Evolutionary conservation across 2,329 filamentous ascomycete genomes (phyloP).

Genomic region (Cercospora janseana): DNA sequence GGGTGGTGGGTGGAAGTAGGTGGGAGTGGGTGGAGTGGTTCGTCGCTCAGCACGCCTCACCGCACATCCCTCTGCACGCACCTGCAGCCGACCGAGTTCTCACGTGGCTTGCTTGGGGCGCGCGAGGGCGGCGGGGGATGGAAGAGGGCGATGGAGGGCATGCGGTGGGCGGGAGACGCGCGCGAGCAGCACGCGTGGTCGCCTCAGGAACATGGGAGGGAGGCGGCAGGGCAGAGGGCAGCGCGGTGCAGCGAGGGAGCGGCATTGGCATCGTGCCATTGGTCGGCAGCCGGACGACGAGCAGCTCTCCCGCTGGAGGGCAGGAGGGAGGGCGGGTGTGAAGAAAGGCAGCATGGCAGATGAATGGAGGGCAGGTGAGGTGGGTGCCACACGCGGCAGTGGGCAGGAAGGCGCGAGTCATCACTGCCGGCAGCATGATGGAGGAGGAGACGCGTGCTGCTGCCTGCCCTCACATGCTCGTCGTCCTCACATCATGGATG

Average conservation of each 20-base stretch:
- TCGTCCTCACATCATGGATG: too few relatives aligned
- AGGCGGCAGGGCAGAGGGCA: too few relatives aligned
- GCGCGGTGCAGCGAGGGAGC: not conserved
- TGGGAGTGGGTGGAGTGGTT: conserved; percentile 1
- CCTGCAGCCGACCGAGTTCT: too few relatives aligned
- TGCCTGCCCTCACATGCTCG: too few relatives aligned
- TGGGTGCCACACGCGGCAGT: too few relatives aligned
- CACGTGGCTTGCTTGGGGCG: not conserved
- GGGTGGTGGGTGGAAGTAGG: not conserved
- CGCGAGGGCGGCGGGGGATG: not conserved
- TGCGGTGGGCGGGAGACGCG: too few relatives aligned
- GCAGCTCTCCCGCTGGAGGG: too few relatives aligned
- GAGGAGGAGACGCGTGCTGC: too few relatives aligned
- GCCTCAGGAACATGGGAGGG: not conserved
- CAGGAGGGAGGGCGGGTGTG: too few relatives aligned
- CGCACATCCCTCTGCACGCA: not conserved
- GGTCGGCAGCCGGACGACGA: not conserved
- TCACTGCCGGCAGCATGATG: not conserved
- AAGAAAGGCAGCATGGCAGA: too few relatives aligned
- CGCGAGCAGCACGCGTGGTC: too few relatives aligned
- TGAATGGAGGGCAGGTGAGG: too few relatives aligned
- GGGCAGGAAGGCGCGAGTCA: not conserved
- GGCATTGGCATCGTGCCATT: not conserved
- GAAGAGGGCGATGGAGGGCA: not conserved
- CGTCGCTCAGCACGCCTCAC: conserved; percentile 1